A percentile compares a stretch with the other conserved stretches of the same genome.
Evolutionary conservation across 768 basidiomycete species (phyloP).

Genomic region (Tylopilus felleus): DNA sequence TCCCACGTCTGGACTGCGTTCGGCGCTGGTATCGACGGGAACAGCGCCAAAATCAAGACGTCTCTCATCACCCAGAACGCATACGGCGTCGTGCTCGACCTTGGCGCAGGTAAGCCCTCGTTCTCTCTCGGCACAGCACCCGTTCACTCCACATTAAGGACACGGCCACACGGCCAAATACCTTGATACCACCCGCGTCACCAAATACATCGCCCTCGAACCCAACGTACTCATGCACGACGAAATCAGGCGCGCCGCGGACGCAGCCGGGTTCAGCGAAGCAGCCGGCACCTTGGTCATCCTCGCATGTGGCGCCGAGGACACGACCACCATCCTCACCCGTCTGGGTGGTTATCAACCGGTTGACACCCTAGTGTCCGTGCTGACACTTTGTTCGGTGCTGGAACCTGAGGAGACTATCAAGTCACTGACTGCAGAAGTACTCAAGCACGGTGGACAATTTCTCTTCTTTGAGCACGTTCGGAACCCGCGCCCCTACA

Average conservation of each 20-base stretch:
- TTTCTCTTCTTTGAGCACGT: slow-evolving; percentile 74
- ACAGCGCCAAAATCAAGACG: slow-evolving; percentile 39
- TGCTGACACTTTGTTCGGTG: slow-evolving; percentile 65
- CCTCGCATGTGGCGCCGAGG: slow-evolving; percentile 62
- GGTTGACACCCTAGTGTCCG: slow-evolving; percentile 61
- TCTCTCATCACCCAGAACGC: slow-evolving; percentile 53
- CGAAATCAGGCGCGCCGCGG: slow-evolving; percentile 47
- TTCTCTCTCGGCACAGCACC: not conserved
- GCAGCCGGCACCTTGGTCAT: slow-evolving; percentile 52
- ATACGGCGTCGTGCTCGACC: slow-evolving; percentile 58
- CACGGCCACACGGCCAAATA: slow-evolving; percentile 63
- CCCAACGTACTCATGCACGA: slow-evolving; percentile 66
- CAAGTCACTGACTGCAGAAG: slow-evolving; percentile 41
- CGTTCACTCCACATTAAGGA: slow-evolving; percentile 36
- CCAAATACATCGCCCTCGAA: slow-evolving; percentile 68
- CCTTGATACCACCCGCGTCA: slow-evolving; percentile 51
- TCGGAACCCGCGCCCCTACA: slow-evolving; percentile 45
- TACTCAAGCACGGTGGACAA: slow-evolving; percentile 62
- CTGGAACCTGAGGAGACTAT: slow-evolving; percentile 53
- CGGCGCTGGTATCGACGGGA: slow-evolving; percentile 46
- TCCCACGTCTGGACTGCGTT: slow-evolving; percentile 52
- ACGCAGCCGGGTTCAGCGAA: slow-evolving; percentile 50
- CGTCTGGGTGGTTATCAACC: slow-evolving; percentile 33
- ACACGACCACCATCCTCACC: slow-evolving; percentile 46
- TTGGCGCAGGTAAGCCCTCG: slow-evolving; percentile 55